Conservation (phyloP, 2,329 filamentous ascomycete species). For the Aspergillus texensis region DNA sequence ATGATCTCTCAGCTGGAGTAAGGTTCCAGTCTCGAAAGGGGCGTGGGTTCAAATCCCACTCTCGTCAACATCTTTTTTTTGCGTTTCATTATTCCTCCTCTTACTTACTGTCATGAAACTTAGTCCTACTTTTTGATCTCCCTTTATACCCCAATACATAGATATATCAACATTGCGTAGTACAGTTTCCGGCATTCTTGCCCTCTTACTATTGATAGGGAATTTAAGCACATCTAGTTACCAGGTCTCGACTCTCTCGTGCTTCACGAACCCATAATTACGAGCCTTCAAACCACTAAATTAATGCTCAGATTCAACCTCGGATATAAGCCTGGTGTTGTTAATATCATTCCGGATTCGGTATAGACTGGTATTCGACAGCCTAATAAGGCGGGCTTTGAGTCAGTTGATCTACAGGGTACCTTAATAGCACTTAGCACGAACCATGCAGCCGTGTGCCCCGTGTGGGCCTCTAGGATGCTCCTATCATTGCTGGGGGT, state of each 20-base stretch:
- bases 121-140: too few species aligned
- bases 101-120: neutral
- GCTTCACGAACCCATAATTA: too few species aligned
- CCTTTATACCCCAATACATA: too few species aligned
- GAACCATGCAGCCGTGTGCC: neutral
- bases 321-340: too few species aligned
- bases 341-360: neutral
- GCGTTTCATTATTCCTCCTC: neutral
- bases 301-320: too few species aligned
- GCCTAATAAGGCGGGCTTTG: neutral
- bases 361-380: neutral
- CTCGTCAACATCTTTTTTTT: conserved; percentile 3
- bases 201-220: too few species aligned
- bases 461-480: neutral
- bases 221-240: too few species aligned
- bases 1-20: neutral
- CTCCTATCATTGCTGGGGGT: neutral
- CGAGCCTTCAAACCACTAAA: too few species aligned
- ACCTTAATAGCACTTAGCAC: neutral
- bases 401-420: neutral
- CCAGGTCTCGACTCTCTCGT: too few species aligned
- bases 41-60: conserved; percentile 8
- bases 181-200: accelerated
- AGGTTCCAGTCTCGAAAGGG: conserved; percentile 8
- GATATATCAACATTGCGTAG: too few species aligned